Evolutionary conservation across 2,329 filamentous ascomycete genomes (phyloP).

Genomic region (Samsoniella hepiali): DNA sequence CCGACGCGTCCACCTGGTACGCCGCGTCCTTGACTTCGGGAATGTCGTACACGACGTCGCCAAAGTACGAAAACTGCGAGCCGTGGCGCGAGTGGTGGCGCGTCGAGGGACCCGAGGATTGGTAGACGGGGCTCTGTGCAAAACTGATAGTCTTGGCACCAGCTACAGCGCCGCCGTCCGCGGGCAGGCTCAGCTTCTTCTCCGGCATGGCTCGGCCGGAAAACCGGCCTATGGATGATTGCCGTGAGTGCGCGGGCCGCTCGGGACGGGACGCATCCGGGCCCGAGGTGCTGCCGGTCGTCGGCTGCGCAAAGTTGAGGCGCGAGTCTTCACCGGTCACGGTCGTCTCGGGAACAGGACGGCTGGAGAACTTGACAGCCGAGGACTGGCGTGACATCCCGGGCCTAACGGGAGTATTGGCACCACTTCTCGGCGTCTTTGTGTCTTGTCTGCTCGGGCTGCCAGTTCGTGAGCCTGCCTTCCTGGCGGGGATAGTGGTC

Average conservation of each 20-base stretch:
- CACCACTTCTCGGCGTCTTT: constrained; percentile 6
- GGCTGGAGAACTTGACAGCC: constrained; percentile 65
- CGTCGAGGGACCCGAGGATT: constrained; percentile 23
- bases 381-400: constrained; percentile 51
- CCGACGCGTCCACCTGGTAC: constrained; percentile 28
- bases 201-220: constrained; percentile 62
- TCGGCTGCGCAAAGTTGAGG: constrained; percentile 65
- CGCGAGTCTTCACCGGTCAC: constrained; percentile 57
- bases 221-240: constrained; percentile 55
- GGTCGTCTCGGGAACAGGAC: constrained; percentile 67
- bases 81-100: constrained; percentile 35
- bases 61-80: constrained; percentile 33
- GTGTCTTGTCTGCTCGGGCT: constrained; percentile 26
- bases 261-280: constrained; percentile 31
- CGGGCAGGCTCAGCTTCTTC: constrained; percentile 50
- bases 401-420: constrained; percentile 37
- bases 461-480: constrained; percentile 23
- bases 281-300: constrained; percentile 21
- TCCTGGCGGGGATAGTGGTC: not conserved
- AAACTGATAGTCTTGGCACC: constrained; percentile 64
- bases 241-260: constrained; percentile 38
- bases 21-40: constrained; percentile 43
- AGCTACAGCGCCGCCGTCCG: constrained; percentile 36
- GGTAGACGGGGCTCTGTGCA: constrained; percentile 38
- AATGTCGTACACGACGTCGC: constrained; percentile 42